Conservation (phyloP, 176 grass and related monocot genomes). For the Ensete ventricosum region DNA sequence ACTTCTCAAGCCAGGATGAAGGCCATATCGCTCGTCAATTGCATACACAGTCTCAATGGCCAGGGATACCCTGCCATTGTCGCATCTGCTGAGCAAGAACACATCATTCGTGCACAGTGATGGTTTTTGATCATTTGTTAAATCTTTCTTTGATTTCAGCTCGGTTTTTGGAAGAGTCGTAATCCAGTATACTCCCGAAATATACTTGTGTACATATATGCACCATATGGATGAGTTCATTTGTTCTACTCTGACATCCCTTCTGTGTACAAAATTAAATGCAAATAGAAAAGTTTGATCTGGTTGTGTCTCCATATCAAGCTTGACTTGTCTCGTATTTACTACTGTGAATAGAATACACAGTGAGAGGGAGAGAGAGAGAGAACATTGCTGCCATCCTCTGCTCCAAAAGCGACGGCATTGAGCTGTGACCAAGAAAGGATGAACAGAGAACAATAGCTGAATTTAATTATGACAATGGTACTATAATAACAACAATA, state of each 20-base stretch:
- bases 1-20: conserved; percentile 31
- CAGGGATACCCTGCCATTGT: conserved; percentile 8
- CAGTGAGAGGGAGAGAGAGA: too few species aligned
- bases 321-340: too few species aligned
- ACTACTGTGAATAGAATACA: too few species aligned
- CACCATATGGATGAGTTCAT: background rate
- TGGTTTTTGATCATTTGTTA: background rate
- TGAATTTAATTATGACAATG: too few species aligned
- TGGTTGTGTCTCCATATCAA: too few species aligned
- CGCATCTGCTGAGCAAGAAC: conserved; percentile 8
- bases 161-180: conserved; percentile 48
- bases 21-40: conserved; percentile 55
- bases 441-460: too few species aligned
- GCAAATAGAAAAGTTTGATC: too few species aligned
- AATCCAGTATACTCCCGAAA: conserved; percentile 2
- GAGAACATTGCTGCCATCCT: too few species aligned
- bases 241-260: background rate
- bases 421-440: too few species aligned
- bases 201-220: background rate
- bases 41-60: conserved; percentile 45
- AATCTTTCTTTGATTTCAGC: conserved; percentile 15
- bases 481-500: too few species aligned
- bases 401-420: too few species aligned
- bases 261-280: too few species aligned
- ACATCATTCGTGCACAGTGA: conserved; percentile 31